Conservation (phyloP, 805 yeast genomes). For the Saturnispora silvae region DNA sequence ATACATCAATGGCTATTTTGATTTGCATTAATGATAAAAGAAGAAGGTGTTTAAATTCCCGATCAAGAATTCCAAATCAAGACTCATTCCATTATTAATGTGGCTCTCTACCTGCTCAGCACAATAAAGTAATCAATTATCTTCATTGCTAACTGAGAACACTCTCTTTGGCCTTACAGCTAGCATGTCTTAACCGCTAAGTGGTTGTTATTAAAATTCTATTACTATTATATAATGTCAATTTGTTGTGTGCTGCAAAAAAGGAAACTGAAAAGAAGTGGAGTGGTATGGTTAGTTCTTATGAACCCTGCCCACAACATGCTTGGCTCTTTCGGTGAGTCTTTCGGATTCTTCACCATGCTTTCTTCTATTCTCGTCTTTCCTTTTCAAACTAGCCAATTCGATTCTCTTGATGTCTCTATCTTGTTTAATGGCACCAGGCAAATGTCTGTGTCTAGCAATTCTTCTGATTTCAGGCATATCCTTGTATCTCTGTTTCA, state of each 20-base stretch:
- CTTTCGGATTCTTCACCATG: slow-evolving; percentile 61
- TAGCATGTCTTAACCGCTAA: too few species aligned
- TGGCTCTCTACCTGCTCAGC: too few species aligned
- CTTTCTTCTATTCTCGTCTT: slow-evolving; percentile 74
- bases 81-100: too few species aligned
- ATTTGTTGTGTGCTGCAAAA: too few species aligned
- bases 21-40: slow-evolving; percentile 7
- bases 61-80: background rate
- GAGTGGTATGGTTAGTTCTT: too few species aligned
- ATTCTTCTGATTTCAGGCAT: slow-evolving; percentile 96
- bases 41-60: background rate
- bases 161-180: too few species aligned
- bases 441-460: slow-evolving; percentile 85
- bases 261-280: too few species aligned
- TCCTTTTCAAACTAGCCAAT: slow-evolving; percentile 58
- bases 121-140: too few species aligned
- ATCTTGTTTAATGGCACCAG: slow-evolving; percentile 79
- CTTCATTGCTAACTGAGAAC: too few species aligned
- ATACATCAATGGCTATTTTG: slow-evolving; percentile 15
- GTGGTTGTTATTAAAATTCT: too few species aligned
- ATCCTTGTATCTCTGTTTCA: slow-evolving; percentile 84
- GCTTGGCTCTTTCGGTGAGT: slow-evolving; percentile 73
- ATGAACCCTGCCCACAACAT: slow-evolving; percentile 72
- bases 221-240: too few species aligned
- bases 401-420: slow-evolving; percentile 75